Percentiles rank a stretch among this genome's conserved stretches.
Evolutionary conservation across 129 eudicot genomes (phyloP).

Genomic region (Smallanthus sonchifolius): DNA sequence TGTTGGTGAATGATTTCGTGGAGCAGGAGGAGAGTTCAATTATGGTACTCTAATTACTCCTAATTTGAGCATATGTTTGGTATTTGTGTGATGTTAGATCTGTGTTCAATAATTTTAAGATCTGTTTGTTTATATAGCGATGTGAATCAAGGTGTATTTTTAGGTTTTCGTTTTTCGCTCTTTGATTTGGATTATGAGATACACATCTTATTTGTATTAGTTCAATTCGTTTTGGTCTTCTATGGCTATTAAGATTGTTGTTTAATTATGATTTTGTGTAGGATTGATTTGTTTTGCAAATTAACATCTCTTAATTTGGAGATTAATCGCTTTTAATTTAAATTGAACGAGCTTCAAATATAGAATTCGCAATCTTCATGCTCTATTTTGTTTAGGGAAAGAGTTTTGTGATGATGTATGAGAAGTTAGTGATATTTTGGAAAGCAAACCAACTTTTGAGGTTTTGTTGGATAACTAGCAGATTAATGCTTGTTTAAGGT

Average conservation of each 20-base stretch:
- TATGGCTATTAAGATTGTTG: background rate
- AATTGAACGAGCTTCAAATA: background rate
- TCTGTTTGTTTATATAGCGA: background rate
- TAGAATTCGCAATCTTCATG: background rate
- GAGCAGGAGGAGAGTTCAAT: slow-evolving; percentile 36
- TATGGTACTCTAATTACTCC: slow-evolving; percentile 18
- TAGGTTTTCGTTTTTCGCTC: background rate
- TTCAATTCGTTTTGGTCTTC: background rate
- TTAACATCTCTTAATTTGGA: slow-evolving; percentile 12
- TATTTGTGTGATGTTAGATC: slow-evolving; percentile 10
- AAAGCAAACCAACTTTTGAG: slow-evolving; percentile 7
- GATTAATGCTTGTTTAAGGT: background rate
- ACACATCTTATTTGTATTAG: background rate
- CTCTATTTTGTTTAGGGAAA: slow-evolving; percentile 4
- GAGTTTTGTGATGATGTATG: slow-evolving; percentile 11
- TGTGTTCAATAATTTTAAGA: slow-evolving; percentile 9
- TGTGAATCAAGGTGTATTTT: background rate
- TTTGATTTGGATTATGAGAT: background rate
- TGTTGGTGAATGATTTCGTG: slow-evolving; percentile 6
- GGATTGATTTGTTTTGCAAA: background rate
- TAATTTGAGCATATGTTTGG: background rate
- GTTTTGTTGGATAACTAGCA: background rate
- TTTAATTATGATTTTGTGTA: background rate
- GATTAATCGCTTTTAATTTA: background rate
- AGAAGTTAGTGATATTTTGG: slow-evolving; percentile 1